Evolutionary conservation across 2,329 filamentous ascomycete genomes (phyloP).

Genomic region (Penicillium expansum): DNA sequence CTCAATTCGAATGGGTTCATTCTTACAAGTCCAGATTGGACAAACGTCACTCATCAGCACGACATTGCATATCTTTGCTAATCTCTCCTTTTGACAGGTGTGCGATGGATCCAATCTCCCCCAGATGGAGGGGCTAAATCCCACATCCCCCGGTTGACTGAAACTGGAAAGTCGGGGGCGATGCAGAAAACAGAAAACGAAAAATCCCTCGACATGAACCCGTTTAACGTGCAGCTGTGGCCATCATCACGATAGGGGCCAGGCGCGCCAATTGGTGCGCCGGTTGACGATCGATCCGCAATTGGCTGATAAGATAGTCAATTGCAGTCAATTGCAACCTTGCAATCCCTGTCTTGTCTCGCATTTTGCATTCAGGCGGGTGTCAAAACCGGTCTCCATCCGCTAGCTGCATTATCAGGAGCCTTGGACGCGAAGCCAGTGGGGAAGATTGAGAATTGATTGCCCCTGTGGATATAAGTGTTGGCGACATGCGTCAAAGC

Average conservation of each 20-base stretch:
- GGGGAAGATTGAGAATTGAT: neutral
- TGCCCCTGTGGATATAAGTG: conserved; percentile 3
- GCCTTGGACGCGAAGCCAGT: neutral
- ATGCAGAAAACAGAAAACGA: no score
- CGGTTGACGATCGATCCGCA: conserved; percentile 7
- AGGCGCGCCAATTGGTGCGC: conserved; percentile 8
- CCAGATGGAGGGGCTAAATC: neutral
- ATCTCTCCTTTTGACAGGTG: neutral
- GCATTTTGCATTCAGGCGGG: neutral
- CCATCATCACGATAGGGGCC: neutral
- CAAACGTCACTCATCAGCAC: neutral
- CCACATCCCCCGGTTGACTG: neutral
- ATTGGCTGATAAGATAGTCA: conserved; percentile 15
- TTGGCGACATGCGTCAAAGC: neutral
- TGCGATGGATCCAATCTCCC: neutral
- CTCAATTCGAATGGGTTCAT: neutral
- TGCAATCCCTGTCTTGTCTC: neutral
- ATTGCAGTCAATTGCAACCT: neutral
- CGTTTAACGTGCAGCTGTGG: neutral
- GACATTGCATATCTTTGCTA: neutral
- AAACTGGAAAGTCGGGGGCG: neutral
- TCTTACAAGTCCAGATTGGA: neutral
- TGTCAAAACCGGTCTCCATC: neutral
- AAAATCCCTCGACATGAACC: neutral
- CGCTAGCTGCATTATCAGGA: neutral